Conservation (phyloP, 2,329 filamentous ascomycete genomes). For the Leptosphaerulina australis region DNA sequence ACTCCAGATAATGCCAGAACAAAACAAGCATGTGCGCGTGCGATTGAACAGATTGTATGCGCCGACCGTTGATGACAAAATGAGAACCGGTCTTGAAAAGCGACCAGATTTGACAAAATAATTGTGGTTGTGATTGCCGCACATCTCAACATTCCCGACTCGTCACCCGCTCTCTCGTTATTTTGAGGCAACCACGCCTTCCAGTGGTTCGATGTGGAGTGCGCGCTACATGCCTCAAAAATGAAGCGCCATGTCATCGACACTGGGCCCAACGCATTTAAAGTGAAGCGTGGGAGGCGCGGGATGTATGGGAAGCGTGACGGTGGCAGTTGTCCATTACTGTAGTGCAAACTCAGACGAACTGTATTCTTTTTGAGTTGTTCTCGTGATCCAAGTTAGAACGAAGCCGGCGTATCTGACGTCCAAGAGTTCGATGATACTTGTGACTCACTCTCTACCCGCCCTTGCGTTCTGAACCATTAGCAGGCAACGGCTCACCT, state of each 20-base stretch:
- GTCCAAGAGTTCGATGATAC: neutral
- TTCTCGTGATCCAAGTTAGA: neutral
- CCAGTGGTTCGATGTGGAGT: neutral
- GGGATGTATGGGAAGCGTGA: too few species aligned
- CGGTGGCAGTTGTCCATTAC: neutral
- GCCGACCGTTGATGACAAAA: constrained; percentile 6
- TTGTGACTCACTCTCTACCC: constrained; percentile 35
- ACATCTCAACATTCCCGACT: neutral
- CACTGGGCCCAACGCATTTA: neutral
- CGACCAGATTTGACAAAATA: neutral
- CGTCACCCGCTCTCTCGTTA: neutral
- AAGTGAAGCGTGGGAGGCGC: neutral
- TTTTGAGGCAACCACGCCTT: neutral
- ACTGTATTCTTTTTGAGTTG: neutral
- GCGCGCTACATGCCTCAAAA: neutral
- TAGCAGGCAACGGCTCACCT: constrained; percentile 52
- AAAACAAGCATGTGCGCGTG: constrained; percentile 9
- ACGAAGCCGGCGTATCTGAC: neutral
- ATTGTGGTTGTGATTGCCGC: neutral
- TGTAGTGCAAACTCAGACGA: neutral
- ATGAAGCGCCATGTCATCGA: neutral
- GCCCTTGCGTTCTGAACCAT: constrained; percentile 55
- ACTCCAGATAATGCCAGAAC: constrained; percentile 30
- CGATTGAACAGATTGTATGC: constrained; percentile 16
- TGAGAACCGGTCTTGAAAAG: neutral